phyloP scores from a whole-genome alignment of 192 early-diverging fungal species.

The Lunasporangiospora selenospora region DNA sequence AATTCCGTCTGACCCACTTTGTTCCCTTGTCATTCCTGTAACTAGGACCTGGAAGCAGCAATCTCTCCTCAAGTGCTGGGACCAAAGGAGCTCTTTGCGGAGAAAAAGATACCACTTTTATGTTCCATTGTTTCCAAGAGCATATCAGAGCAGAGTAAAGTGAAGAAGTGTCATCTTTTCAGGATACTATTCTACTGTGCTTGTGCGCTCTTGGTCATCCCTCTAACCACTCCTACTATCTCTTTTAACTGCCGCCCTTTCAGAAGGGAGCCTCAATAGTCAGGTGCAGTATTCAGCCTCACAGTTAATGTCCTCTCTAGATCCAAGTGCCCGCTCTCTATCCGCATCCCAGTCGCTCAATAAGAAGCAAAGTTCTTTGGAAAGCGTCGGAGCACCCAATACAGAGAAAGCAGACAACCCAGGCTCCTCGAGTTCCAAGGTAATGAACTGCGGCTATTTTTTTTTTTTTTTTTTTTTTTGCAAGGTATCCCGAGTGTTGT shows the following conservation, averaged over 20 bases:
- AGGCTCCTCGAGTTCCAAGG: neutral
- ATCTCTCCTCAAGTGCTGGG: constrained; percentile 16
- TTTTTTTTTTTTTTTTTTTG: neutral
- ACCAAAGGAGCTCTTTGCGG: constrained; percentile 31
- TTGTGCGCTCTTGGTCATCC: neutral
- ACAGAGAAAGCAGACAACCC: neutral
- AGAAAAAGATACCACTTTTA: constrained; percentile 1
- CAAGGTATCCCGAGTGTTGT: neutral
- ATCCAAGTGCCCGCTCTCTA: too few species aligned
- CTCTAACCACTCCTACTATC: neutral
- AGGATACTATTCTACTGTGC: neutral
- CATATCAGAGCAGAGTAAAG: constrained; percentile 8
- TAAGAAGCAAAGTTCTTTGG: too few species aligned
- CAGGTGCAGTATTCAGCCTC: too few species aligned
- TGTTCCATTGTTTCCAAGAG: constrained; percentile 23
- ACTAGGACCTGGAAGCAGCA: too few species aligned
- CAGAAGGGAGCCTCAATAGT: neutral
- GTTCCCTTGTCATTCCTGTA: too few species aligned
- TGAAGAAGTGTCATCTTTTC: neutral
- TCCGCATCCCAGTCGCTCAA: too few species aligned
- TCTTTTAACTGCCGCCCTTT: neutral
- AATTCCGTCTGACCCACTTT: too few species aligned
- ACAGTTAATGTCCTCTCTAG: too few species aligned
- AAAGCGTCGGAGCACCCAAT: neutral
- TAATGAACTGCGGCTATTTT: neutral